phyloP scores from a whole-genome alignment of 176 grass and related monocot genomes.

The Avena insularis region DNA sequence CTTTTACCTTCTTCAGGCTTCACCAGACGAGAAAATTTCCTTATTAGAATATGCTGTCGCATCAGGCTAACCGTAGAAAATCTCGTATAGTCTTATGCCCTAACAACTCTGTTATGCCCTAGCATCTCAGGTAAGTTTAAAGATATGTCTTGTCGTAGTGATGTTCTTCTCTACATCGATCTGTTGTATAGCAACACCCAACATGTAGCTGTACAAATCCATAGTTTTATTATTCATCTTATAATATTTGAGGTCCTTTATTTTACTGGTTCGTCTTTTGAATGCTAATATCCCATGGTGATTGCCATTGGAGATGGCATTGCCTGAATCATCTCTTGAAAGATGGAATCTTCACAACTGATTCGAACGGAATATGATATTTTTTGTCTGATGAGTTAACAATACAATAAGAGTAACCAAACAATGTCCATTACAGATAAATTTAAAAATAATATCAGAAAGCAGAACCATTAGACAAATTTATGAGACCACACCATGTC shows the following conservation, averaged over 20 bases:
- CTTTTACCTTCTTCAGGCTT: no score
- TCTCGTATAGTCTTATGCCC: no score
- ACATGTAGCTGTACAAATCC: background rate
- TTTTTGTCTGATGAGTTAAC: background rate
- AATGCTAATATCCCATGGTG: background rate
- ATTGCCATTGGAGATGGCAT: background rate
- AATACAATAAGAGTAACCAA: background rate
- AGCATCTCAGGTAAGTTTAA: conserved; percentile 65
- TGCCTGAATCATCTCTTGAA: background rate
- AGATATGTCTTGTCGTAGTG: no score
- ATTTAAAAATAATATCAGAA: background rate
- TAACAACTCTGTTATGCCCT: no score
- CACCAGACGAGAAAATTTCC: no score
- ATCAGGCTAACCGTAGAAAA: no score
- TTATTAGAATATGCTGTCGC: no score
- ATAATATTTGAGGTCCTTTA: conserved; percentile 38
- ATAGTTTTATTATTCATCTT: background rate
- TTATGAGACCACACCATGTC: conserved; percentile 16
- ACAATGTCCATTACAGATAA: background rate
- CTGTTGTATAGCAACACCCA: no score
- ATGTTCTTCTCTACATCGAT: no score
- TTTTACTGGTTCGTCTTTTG: background rate
- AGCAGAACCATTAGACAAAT: background rate
- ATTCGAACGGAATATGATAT: background rate
- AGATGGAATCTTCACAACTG: background rate